These are phyloP conservation scores for Vicia villosa DNA, from an alignment of 306 rosid genomes.

Conservation along the genomic window DNA sequence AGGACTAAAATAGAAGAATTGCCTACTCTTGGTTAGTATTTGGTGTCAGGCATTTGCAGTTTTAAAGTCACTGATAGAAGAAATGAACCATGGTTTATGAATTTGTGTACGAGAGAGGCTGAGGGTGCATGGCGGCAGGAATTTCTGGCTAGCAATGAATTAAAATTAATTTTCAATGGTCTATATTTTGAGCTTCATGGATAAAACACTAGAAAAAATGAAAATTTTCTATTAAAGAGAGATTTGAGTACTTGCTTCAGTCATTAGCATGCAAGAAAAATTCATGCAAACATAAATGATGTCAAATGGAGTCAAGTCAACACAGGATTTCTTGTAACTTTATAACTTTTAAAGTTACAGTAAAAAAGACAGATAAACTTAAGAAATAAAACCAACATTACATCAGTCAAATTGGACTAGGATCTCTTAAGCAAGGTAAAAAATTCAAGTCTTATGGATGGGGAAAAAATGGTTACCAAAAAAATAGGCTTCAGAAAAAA, in stretches of 20 bases:
- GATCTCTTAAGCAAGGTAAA: too few relatives aligned
- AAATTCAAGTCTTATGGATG: too few relatives aligned
- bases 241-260: background rate
- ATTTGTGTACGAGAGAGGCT: background rate
- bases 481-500: too few relatives aligned
- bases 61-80: background rate
- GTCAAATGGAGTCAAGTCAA: background rate
- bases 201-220: background rate
- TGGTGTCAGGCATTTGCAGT: background rate
- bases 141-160: slow-evolving; percentile 24
- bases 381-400: slow-evolving; percentile 1
- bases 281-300: background rate
- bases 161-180: background rate
- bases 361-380: background rate
- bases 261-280: background rate
- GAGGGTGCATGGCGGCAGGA: background rate
- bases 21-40: background rate
- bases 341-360: background rate
- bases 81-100: slow-evolving; percentile 16
- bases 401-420: too few relatives aligned
- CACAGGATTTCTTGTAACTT: background rate
- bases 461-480: too few relatives aligned
- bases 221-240: background rate
- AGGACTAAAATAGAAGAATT: slow-evolving; percentile 19
- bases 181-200: slow-evolving; percentile 2